A percentile compares a stretch with the other conserved stretches of the same genome.
Evolutionary conservation across 225 moss, liverwort and hornwort species (phyloP).

Genomic region (Antitrichia curtipendula): DNA sequence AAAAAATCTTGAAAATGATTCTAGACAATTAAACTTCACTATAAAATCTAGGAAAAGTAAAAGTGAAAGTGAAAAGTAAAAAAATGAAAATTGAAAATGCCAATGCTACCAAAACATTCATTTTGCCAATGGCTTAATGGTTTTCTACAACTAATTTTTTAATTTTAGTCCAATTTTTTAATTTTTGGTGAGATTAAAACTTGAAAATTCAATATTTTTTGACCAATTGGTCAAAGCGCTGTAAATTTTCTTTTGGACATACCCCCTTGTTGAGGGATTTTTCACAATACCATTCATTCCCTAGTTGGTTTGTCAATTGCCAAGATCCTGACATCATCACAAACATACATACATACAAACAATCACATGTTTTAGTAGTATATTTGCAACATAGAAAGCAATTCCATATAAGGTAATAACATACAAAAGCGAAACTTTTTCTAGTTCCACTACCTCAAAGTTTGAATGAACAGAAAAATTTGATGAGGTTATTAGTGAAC

Average conservation of each 20-base stretch:
- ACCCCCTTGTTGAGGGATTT: rapidly evolving
- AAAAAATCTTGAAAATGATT: background rate
- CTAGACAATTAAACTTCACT: background rate
- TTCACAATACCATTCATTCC: rapidly evolving
- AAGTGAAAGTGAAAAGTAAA: background rate
- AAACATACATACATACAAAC: background rate
- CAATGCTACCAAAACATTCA: background rate
- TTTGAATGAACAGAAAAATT: background rate
- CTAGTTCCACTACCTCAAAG: background rate
- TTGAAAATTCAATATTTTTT: too few relatives aligned
- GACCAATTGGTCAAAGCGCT: rapidly evolving
- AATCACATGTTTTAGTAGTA: background rate
- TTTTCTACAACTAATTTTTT: too few relatives aligned
- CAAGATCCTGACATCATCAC: too few relatives aligned
- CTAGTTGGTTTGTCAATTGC: rapidly evolving
- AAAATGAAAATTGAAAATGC: background rate
- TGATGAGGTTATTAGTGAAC: background rate
- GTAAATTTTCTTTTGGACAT: too few relatives aligned
- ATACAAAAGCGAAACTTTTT: rapidly evolving
- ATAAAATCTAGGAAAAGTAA: background rate
- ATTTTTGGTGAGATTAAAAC: too few relatives aligned
- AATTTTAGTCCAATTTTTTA: too few relatives aligned
- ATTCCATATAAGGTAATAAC: background rate
- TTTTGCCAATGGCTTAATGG: background rate
- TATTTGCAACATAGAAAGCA: background rate